phyloP scores from a whole-genome alignment of 305 asterid genomes.

The Petunia hybrid region DNA sequence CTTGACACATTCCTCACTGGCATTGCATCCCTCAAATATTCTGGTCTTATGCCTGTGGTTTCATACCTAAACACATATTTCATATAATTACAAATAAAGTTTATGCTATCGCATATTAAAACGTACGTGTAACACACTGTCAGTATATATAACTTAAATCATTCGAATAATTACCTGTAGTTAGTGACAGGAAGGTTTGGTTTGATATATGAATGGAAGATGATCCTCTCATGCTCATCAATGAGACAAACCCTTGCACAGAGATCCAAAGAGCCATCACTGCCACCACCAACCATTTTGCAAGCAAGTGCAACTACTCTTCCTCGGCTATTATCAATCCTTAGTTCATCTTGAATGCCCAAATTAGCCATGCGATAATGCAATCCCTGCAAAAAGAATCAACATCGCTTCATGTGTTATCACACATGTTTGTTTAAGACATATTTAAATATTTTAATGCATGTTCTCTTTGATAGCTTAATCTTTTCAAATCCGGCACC shows the following conservation, averaged over 20 bases:
- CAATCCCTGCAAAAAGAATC: conserved; percentile 50
- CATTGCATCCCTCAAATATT: conserved; percentile 78
- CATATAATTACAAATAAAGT: not conserved
- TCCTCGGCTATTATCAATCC: conserved; percentile 65
- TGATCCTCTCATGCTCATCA: conserved; percentile 73
- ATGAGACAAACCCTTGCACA: conserved; percentile 84
- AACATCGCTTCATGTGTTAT: not conserved
- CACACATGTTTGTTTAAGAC: no score
- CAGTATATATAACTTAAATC: not conserved
- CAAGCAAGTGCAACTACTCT: conserved; percentile 85
- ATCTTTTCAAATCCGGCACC: not conserved
- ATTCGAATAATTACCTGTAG: conserved; percentile 51
- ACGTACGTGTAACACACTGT: no score
- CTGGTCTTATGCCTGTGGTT: conserved; percentile 81
- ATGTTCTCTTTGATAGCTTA: not conserved
- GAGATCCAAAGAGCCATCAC: conserved; percentile 88
- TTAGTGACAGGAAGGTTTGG: conserved; percentile 81
- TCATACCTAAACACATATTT: conserved; percentile 64
- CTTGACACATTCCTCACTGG: conserved; percentile 70
- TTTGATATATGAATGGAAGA: conserved; percentile 80
- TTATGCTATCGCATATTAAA: no score
- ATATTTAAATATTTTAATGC: no score
- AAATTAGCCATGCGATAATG: conserved; percentile 77
- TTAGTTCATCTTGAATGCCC: conserved; percentile 81
- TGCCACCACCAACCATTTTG: conserved; percentile 97